Evolutionary conservation across 2,329 filamentous ascomycete genomes (phyloP).

Genomic region (Colletotrichum tanaceti): DNA sequence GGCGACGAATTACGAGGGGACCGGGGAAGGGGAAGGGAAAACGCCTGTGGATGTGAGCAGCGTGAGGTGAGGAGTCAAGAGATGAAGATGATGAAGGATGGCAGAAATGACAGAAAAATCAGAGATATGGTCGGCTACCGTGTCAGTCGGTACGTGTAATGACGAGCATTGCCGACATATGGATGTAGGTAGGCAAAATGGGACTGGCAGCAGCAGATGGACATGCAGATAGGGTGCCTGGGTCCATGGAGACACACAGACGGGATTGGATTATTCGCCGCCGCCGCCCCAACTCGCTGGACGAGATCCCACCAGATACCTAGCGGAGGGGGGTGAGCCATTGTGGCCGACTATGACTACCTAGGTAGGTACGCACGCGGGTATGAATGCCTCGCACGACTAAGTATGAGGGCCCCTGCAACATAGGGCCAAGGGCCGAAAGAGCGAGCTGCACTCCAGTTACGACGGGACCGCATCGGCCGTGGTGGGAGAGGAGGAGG

Average conservation of each 20-base stretch:
- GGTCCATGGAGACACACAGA: constrained; percentile 6
- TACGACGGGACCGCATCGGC: constrained; percentile 7
- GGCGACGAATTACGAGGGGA: constrained; percentile 17
- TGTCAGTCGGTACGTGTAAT: constrained; percentile 27
- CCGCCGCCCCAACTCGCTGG: constrained; percentile 12
- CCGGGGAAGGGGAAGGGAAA: neutral
- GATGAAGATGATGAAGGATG: neutral
- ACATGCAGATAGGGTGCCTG: constrained; percentile 19
- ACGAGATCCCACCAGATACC: constrained; percentile 14
- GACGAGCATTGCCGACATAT: constrained; percentile 4
- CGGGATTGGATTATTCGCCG: constrained; percentile 11
- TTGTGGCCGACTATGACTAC: neutral
- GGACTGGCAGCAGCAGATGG: constrained; percentile 20
- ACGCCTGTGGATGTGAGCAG: neutral
- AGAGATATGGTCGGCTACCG: constrained; percentile 17
- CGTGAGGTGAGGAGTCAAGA: neutral
- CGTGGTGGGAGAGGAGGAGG: constrained; percentile 3
- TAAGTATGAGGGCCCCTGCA: neutral
- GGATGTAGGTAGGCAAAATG: constrained; percentile 19
- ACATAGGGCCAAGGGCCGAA: neutral
- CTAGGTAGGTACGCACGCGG: no score
- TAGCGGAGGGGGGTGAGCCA: constrained; percentile 11
- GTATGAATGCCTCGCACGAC: neutral
- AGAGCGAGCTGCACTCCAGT: constrained; percentile 16
- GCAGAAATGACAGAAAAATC: neutral